phyloP scores from a whole-genome alignment of 441 rosid species.

The Eutrema salsugineum region DNA sequence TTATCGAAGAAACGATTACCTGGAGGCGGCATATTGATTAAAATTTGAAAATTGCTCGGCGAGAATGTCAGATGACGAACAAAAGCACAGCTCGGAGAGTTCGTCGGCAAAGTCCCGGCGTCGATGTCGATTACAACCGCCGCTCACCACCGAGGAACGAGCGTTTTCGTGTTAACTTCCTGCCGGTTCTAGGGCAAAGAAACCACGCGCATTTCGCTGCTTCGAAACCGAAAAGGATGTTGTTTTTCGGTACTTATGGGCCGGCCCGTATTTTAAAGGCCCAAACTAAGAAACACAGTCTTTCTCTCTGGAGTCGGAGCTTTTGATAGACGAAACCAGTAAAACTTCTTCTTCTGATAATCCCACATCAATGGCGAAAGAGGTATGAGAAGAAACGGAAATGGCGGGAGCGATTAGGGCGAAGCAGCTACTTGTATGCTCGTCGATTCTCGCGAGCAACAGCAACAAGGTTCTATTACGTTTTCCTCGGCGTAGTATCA shows the following conservation, averaged over 20 bases:
- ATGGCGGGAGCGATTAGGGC: constrained; percentile 31
- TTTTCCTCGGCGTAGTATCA: constrained; percentile 19
- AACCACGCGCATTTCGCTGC: constrained; percentile 41
- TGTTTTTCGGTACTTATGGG: constrained; percentile 9
- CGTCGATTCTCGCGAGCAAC: constrained; percentile 13
- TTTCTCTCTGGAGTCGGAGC: background rate
- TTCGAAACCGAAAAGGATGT: constrained; percentile 25
- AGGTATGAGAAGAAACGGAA: constrained; percentile 24
- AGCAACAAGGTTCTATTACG: background rate
- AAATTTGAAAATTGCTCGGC: background rate
- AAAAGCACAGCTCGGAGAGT: background rate
- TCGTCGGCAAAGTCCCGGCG: constrained; percentile 21
- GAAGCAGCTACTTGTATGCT: constrained; percentile 24
- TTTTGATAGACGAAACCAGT: background rate
- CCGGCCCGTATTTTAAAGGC: constrained; percentile 1
- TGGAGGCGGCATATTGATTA: constrained; percentile 29
- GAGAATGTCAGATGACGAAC: background rate
- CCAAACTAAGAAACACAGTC: constrained; percentile 5
- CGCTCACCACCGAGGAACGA: constrained; percentile 28
- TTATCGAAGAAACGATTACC: constrained; percentile 16
- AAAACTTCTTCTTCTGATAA: background rate
- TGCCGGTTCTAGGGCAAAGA: constrained; percentile 42
- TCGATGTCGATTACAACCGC: constrained; percentile 27
- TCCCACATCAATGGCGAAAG: constrained; percentile 10
- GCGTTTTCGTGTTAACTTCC: constrained; percentile 37